Evolutionary conservation across 2,329 filamentous ascomycete species (phyloP).

Genomic region (Penicillium sp.): DNA sequence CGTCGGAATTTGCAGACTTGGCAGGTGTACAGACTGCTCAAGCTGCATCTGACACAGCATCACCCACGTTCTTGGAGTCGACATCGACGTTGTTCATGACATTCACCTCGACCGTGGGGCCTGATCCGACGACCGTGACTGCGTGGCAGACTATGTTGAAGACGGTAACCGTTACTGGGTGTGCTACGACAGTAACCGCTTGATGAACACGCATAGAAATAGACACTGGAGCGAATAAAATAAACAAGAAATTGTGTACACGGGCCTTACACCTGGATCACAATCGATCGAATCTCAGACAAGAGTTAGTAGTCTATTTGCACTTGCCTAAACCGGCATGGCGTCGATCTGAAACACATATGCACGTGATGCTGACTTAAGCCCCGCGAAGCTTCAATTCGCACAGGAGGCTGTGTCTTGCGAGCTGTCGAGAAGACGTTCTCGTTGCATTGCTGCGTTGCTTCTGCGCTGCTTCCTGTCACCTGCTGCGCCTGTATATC

Average conservation of each 20-base stretch:
- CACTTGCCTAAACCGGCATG: conserved; percentile 14
- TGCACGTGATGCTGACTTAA: conserved; percentile 26
- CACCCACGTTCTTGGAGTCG: not conserved
- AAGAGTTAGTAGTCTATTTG: no score
- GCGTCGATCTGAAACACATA: conserved; percentile 33
- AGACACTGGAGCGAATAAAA: no score
- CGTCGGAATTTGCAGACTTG: conserved; percentile 38
- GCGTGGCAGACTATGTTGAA: conserved; percentile 27
- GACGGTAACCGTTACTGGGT: conserved; percentile 24
- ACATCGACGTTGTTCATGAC: no score
- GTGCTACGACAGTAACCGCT: conserved; percentile 17
- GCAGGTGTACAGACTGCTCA: not conserved
- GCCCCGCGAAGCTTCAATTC: conserved; percentile 18
- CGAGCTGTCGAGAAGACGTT: not conserved
- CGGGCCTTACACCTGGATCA: not conserved
- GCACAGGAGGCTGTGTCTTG: conserved; percentile 13
- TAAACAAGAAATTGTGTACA: no score
- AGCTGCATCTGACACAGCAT: not conserved
- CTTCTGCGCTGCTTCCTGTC: not conserved
- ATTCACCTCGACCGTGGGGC: no score
- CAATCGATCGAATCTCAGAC: not conserved
- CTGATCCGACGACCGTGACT: conserved; percentile 26
- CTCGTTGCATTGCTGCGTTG: not conserved
- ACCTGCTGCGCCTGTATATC: conserved; percentile 5
- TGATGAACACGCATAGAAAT: no score